Base-by-base conservation (phyloP, 768 basidiomycete species). In the Thelephora ganbajun region DNA sequence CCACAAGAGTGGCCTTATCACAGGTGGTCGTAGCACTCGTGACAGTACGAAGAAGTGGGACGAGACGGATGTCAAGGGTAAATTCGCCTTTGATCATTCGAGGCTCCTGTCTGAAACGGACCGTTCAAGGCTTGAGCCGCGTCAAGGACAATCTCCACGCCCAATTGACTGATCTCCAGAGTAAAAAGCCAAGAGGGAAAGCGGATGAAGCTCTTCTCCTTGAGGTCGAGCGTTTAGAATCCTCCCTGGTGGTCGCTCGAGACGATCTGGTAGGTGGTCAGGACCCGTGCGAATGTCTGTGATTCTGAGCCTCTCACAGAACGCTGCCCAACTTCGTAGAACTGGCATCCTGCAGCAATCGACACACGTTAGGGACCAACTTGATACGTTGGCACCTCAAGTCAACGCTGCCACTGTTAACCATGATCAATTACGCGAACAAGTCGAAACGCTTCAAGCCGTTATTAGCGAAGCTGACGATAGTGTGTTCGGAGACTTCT, bases 1-100 rank as follows among this genome's bases (percentile, higher is more conserved):
- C 43, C 96, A 99, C 63, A 93, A 93, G 68, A 92, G 89, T 54
- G 96, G 96, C 51, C 67, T 94, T 43, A 98, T 99, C 59, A 99
- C 96, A 33, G 96, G 96, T 66, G 96, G 96, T 22, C 72, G 79
- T 43, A 88, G 89, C 55, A 74, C 82, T 0, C 81, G 83, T 51
- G 73, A 69, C 42, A 79, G 63, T n/a, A 74, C 72, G 35, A 86
- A 87, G 66, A 91, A 89, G 59, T 97, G 91, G 83, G 89, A 94
- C 50, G 94, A 98, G 61, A 85, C 84, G 56, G 92, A 96, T 55
- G 75, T 97, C 3, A 80, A 89, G 63, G 85, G 91, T 88, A 53
- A 41, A 33, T 49, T 42, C 20, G 5, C 13, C 45, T 14, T 30
- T 16, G 23, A 26, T 16, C 18, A 12, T 43, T 42, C 19, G n/a